A percentile compares a stretch with the other conserved stretches of the same genome.
phyloP scores from a whole-genome alignment of 441 rosid species.

The Pelargonium myrrhifolium region DNA sequence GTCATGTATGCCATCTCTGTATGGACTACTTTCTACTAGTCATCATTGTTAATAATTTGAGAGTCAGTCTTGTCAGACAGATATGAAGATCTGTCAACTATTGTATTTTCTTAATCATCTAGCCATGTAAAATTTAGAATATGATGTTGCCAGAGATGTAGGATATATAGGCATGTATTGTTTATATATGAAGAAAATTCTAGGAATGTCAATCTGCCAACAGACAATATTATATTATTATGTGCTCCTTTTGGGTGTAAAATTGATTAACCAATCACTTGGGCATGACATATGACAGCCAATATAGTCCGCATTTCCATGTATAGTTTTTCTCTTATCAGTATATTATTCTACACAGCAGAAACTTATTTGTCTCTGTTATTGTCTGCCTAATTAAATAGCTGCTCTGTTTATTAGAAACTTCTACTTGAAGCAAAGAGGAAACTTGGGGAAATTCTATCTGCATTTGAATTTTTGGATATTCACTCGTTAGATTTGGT shows the following conservation, averaged over 20 bases:
- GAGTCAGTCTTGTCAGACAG: neutral
- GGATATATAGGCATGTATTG: neutral
- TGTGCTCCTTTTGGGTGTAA: neutral
- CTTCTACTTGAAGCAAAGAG: conserved; percentile 74
- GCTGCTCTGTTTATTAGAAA: conserved; percentile 41
- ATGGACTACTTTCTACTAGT: neutral
- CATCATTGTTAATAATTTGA: neutral
- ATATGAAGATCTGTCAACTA: neutral
- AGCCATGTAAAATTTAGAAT: neutral
- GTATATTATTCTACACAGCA: neutral
- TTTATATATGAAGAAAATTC: neutral
- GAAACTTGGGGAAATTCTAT: conserved; percentile 87
- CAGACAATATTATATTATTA: neutral
- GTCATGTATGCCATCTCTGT: neutral
- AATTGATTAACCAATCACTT: neutral
- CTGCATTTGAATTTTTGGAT: conserved; percentile 89
- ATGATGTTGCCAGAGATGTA: neutral
- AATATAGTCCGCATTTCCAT: neutral
- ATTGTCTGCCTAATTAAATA: neutral
- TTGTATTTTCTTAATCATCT: neutral
- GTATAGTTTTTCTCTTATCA: neutral
- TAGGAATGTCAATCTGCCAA: neutral
- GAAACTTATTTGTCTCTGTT: neutral
- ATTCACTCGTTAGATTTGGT: conserved; percentile 66
- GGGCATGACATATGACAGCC: neutral